Percentiles rank a stretch among this genome's conserved stretches.
These are phyloP conservation scores for Chiua virens DNA, from an alignment of 768 basidiomycete species.

Conservation along the genomic window DNA sequence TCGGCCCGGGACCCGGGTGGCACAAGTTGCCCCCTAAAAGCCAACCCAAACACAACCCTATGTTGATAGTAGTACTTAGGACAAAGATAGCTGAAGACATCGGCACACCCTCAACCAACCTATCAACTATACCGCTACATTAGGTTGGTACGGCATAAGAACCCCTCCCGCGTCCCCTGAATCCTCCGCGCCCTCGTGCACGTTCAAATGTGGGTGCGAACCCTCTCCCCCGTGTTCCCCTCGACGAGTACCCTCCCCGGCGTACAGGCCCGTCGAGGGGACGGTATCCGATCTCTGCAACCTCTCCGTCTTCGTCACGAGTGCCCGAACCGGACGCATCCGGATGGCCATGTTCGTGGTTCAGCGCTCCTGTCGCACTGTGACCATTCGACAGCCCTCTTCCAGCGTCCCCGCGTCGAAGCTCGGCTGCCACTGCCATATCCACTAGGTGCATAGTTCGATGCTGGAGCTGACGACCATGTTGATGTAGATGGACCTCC, in stretches of 20 bases:
- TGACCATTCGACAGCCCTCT: conserved; percentile 13
- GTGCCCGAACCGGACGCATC: background rate
- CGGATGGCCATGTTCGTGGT: background rate
- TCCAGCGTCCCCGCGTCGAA: conserved; percentile 1
- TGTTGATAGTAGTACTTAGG: no score
- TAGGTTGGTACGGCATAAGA: conserved; percentile 6
- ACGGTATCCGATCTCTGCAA: background rate
- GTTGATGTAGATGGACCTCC: conserved; percentile 1
- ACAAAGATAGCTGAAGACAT: conserved; percentile 9
- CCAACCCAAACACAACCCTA: no score
- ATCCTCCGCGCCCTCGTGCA: conserved; percentile 32
- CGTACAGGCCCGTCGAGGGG: conserved; percentile 21
- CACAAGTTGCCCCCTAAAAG: no score
- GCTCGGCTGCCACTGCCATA: background rate
- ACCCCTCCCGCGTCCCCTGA: conserved; percentile 34
- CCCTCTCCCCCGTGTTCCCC: conserved; percentile 37
- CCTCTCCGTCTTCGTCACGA: conserved; percentile 5
- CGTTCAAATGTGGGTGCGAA: conserved; percentile 29
- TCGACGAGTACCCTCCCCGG: conserved; percentile 25
- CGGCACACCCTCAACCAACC: no score
- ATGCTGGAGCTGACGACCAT: background rate
- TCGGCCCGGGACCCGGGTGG: no score
- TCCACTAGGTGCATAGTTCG: conserved; percentile 1
- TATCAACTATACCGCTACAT: background rate
- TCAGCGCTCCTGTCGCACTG: background rate